A percentile compares a stretch with the other conserved stretches of the same genome.
phyloP scores from a whole-genome alignment of 768 basidiomycete genomes.

The Mrakia frigida region DNA sequence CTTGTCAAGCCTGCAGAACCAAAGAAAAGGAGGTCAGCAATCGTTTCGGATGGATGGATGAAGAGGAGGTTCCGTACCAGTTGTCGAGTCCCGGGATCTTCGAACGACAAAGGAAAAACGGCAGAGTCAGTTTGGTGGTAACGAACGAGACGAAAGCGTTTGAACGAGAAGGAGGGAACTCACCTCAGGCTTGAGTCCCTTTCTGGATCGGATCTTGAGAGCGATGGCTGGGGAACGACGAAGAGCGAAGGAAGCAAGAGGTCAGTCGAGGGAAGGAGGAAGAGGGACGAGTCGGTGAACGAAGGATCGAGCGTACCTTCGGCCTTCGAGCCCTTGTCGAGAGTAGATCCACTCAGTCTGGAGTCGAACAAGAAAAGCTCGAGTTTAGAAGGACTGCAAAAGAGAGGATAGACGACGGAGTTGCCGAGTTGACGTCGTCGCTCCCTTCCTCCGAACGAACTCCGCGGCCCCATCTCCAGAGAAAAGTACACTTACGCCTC shows the following conservation, averaged over 20 bases:
- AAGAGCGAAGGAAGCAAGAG: no score
- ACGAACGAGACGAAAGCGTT: not conserved
- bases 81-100: not conserved
- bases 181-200: constrained; percentile 87
- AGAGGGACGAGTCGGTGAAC: no score
- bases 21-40: no score
- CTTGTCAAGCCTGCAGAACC: not conserved
- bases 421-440: no score
- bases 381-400: not conserved
- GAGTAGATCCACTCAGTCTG: constrained; percentile 52
- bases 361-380: constrained; percentile 33
- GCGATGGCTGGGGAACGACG: constrained; percentile 54
- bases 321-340: constrained; percentile 65
- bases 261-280: no score
- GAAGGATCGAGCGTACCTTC: constrained; percentile 46
- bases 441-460: no score
- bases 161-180: not conserved
- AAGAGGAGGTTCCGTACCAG: not conserved
- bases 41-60: no score
- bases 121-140: not conserved
- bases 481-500: constrained; percentile 19
- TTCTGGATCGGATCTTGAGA: constrained; percentile 72
- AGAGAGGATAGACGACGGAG: no score
- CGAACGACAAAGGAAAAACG: not conserved
- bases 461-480: constrained; percentile 30